Evolutionary conservation across 768 basidiomycete species (phyloP), one percentile per base, ranked within the genome.

Genomic region (Butyriboletus loyo): DNA sequence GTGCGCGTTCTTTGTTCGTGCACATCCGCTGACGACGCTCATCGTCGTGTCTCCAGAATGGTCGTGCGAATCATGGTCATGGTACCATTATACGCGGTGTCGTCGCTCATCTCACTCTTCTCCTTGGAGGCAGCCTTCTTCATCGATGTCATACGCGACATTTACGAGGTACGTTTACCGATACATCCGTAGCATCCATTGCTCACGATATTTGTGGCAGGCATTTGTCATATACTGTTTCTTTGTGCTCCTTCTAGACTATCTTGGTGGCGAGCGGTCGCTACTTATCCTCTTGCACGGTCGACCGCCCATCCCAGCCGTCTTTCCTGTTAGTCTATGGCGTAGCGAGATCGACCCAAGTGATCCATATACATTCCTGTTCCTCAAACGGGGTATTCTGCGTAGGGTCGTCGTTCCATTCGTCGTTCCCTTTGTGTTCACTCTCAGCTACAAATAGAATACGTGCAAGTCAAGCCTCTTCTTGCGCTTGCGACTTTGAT

Each of bases 61-160:
- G 94, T 96, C 44, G 79, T 97, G 39, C 82, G 97, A 42, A 97
- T 98, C 66, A 93, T 98, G 89, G 56, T 98, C 60, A 98, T 98
- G 94, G 91, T 91, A 6, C 96, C 96, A 0, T 74, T 98, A 27
- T 98, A 99, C 67, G 92, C 85, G 1, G 76, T 98, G 27, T 80
- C 97, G 0, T 94, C 92, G 4, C 76, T 98, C 59, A 92, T 98
- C 55, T 92, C 96, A 0, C 76, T 99, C 36, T 92, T 94, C 73
- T 97, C 94, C 0, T 75, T 98, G 49, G 89, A 96, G 65, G 92
- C 89, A 2, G 97, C 97, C 0, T 98, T 98, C 74, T 86, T 97
- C 55, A 95, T 99, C 54, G 97, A 99, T 67, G 92, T 83, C 15
- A 77, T 98, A 54, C 81, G 97, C 38, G 97, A 98, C 69, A 82